Evolutionary conservation across 176 grass and related monocot genomes (phyloP), one percentile per base, ranked within the genome.

Genomic region (Ampelocalamus luodianensis): DNA sequence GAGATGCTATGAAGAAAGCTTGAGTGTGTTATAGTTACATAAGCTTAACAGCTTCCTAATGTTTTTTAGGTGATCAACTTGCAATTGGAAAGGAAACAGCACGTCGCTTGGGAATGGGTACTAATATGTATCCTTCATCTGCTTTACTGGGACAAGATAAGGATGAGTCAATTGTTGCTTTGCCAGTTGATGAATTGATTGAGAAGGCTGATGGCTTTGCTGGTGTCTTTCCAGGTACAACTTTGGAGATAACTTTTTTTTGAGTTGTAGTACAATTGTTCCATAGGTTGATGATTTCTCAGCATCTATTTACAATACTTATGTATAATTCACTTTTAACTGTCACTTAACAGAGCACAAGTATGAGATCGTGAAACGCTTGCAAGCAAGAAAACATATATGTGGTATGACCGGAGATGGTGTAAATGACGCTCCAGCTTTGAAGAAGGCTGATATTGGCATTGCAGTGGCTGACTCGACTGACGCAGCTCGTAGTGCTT

Each of bases 371-470:
- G 94, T 97, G 44, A 97, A 90, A 76, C 87, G 94, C 54, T 81
- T 97, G 89, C 94, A 97, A 91, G 92, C 92, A 73, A 86, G 92
- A 82, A 97, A 97, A 49, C 94, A 97, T 66, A 94, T 94, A 16
- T 97, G 94, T 76, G 94, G 94, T 22, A 97, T 97, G 94, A 97
- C 94, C 78, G 92, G 94, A 50, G 94, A 97, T 85, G 94, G 94
- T 75, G 94, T 97, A 15, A 97, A 97, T 79, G 94, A 97, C 85
- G 94, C 94, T 45, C 94, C 94, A 17, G 94, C 94, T 59, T 87
- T 97, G 44, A 97, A 97, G 73, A 97, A 97, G 68, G 94, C 94
- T 85, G 94, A 97, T 71, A 97, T 97, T 82, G 94, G 94, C 76
- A 97, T 97, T 75, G 94, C 94, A 68, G 94, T 97, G 44, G 92